phyloP scores from a whole-genome alignment of 83 land plant species.

The Picea mariana region DNA sequence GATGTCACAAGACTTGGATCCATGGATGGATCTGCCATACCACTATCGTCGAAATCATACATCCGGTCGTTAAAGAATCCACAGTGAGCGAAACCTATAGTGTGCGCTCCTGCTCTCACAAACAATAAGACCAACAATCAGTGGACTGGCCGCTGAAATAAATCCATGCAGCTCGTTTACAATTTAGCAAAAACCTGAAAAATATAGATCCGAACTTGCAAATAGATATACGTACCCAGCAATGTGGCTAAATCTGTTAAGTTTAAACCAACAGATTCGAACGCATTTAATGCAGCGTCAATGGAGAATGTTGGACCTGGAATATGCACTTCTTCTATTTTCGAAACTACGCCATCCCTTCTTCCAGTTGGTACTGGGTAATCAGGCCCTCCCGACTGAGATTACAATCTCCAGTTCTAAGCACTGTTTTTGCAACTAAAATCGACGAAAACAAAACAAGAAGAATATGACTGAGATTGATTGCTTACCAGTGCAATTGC shows the following conservation, averaged over 20 bases:
- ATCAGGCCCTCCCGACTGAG: constrained; percentile 29
- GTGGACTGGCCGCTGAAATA: neutral
- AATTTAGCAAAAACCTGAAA: neutral
- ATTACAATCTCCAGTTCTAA: neutral
- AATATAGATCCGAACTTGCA: neutral
- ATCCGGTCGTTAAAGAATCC: constrained; percentile 36
- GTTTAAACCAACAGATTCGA: constrained; percentile 21
- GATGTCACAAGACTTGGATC: constrained; percentile 5
- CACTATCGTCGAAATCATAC: constrained; percentile 37
- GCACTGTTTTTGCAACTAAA: too few relatives aligned
- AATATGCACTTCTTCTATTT: constrained; percentile 16
- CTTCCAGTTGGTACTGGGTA: constrained; percentile 30
- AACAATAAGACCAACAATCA: neutral
- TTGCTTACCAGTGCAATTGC: constrained; percentile 8
- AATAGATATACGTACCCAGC: constrained; percentile 19
- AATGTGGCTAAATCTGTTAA: constrained; percentile 31
- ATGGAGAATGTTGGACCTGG: constrained; percentile 27
- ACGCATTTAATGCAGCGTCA: constrained; percentile 12
- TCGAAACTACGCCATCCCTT: constrained; percentile 32
- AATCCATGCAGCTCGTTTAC: neutral
- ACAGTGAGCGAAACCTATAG: constrained; percentile 42
- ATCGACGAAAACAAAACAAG: neutral
- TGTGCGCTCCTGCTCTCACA: constrained; percentile 39
- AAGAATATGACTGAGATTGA: neutral
- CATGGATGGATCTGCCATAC: constrained; percentile 35